A percentile compares a stretch with the other conserved stretches of the same genome.
Conservation (phyloP, 306 rosid species). For the Canavalia ensiformis region DNA sequence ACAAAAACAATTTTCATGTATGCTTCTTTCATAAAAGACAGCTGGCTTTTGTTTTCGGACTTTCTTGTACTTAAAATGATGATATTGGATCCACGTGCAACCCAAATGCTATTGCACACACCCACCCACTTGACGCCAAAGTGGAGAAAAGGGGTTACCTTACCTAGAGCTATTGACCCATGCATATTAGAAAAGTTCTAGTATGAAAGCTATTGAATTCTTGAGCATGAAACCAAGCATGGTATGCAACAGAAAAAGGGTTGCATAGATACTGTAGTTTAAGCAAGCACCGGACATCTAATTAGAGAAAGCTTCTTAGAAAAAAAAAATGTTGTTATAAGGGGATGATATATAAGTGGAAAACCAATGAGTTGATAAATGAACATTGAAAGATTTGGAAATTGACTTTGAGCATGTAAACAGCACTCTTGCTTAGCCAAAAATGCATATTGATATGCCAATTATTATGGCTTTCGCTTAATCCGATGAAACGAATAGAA, state of each 20-base stretch:
- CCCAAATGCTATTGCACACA: constrained; percentile 52
- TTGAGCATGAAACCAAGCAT: constrained; percentile 43
- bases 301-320: background rate
- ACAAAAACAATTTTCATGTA: constrained; percentile 39
- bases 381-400: constrained; percentile 27
- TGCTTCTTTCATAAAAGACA: constrained; percentile 61
- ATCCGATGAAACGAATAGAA: constrained; percentile 33
- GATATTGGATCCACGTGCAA: constrained; percentile 66
- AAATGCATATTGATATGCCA: constrained; percentile 43
- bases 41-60: constrained; percentile 55
- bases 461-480: constrained; percentile 47
- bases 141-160: constrained; percentile 42
- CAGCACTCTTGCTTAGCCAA: constrained; percentile 34
- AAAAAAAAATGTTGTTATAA: background rate
- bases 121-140: constrained; percentile 54
- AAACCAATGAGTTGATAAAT: constrained; percentile 20
- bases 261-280: background rate
- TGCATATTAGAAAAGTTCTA: constrained; percentile 39
- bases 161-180: constrained; percentile 47
- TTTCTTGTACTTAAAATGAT: constrained; percentile 48
- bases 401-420: constrained; percentile 44
- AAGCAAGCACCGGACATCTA: background rate
- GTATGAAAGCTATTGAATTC: constrained; percentile 35
- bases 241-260: constrained; percentile 29
- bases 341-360: background rate